Base-by-base conservation (phyloP, 805 yeast genomes). In the Komagataella phaffii region DNA sequence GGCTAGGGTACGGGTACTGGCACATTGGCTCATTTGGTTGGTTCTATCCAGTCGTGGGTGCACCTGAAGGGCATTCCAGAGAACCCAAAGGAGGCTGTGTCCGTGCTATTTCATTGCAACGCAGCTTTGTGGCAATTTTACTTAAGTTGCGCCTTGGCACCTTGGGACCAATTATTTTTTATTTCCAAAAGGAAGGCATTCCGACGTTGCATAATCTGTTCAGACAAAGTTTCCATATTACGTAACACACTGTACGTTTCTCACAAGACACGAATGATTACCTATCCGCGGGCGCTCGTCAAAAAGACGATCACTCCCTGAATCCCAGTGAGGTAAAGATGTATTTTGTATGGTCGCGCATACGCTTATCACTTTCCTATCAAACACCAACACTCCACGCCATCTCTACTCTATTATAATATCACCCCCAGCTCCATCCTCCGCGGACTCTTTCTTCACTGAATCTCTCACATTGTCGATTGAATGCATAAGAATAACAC, bases 401-500 rank as follows among this genome's bases (percentile, higher is more conserved):
- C 40, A 30, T 30, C 40, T 30, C 10, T 30, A 10, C 40, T 10
- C 12, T 30, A 30, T 14, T 30, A 6, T 30, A 30, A 30, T 10
- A 30, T 3, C 40, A 30, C n/a, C 40, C n/a, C 40, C 40, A 30
- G n/a, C n/a, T 10, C 40, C 40, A 7, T 30, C 40, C 5, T 14
- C 40, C 40, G 14, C 12, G 40, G 40, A 14, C 14, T 8, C 40
- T 30, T 30, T 30, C n/a, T 30, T 30, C 40, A 30, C 40, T 14
- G 14, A 30, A 10, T 30, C 12, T 10, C 40, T 10, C 40, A 30
- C 10, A 30, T 30, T 30, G 40, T 30, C 40, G 40, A 30, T 30
- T 30, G 40, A 30, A 30, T 30, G 40, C 40, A 50, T 19, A 24
- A 48, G 17, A 45, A 63, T 53, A 68, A 68, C 51, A 80, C 79